Evolutionary conservation across 345 rosid species (phyloP).

Genomic region (Brassica juncea): DNA sequence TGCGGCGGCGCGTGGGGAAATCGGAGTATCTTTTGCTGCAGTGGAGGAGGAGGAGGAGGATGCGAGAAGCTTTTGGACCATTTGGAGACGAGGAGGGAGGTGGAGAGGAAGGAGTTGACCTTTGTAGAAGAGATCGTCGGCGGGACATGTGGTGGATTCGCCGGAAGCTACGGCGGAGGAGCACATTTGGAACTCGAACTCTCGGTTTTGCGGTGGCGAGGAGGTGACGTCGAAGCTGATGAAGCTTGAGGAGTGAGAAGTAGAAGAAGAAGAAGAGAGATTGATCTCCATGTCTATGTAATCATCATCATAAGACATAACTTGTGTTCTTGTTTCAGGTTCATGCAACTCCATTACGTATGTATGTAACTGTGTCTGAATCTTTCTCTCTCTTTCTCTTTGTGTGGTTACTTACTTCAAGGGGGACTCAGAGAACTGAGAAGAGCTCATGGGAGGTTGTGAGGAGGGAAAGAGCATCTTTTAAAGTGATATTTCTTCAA

Average conservation of each 20-base stretch:
- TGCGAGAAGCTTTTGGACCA: slow-evolving; percentile 73
- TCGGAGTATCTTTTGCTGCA: slow-evolving; percentile 1
- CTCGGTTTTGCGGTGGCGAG: slow-evolving; percentile 65
- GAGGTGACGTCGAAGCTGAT: slow-evolving; percentile 45
- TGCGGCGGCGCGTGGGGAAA: slow-evolving; percentile 37
- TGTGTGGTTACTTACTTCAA: slow-evolving; percentile 32
- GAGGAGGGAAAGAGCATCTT: slow-evolving; percentile 47
- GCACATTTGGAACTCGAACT: slow-evolving; percentile 87
- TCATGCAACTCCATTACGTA: slow-evolving; percentile 34
- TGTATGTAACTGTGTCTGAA: slow-evolving; percentile 25
- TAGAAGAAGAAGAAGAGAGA: slow-evolving; percentile 43
- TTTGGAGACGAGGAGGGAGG: slow-evolving; percentile 75
- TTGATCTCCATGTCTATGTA: slow-evolving; percentile 72
- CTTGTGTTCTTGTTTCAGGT: slow-evolving; percentile 36
- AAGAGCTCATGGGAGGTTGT: slow-evolving; percentile 28
- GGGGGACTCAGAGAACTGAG: slow-evolving; percentile 29
- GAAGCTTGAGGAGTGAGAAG: slow-evolving; percentile 35
- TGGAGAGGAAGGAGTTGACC: slow-evolving; percentile 98
- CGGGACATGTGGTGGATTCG: slow-evolving; percentile 53
- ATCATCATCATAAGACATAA: slow-evolving; percentile 55
- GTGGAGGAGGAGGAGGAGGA: slow-evolving; percentile 25
- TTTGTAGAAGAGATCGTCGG: slow-evolving; percentile 93
- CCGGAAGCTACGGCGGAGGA: slow-evolving; percentile 46
- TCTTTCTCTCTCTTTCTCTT: slow-evolving; percentile 14
- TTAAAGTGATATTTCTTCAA: slow-evolving; percentile 34